These are phyloP conservation scores for Fusarium agapanthi DNA, from an alignment of 2,329 filamentous ascomycete genomes.

Conservation along the genomic window DNA sequence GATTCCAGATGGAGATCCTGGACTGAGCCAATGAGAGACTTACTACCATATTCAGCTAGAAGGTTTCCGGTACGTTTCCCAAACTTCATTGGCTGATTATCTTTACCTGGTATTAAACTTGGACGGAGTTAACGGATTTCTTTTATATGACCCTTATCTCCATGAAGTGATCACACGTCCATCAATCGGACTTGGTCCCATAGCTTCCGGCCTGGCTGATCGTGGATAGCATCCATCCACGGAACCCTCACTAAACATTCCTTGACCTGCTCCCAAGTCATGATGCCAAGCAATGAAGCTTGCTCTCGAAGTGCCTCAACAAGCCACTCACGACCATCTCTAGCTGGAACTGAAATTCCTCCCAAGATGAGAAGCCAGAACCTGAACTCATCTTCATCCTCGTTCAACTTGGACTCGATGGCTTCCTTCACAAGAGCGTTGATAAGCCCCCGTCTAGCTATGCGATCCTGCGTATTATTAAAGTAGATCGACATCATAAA, in stretches of 20 bases:
- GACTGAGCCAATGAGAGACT: constrained; percentile 1
- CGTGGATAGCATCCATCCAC: neutral
- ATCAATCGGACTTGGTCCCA: neutral
- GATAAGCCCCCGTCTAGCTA: neutral
- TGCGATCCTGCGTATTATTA: neutral
- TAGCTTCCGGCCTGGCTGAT: neutral
- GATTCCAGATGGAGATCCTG: neutral
- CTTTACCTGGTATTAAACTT: rapidly evolving
- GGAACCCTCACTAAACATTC: neutral
- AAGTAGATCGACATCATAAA: constrained; percentile 2
- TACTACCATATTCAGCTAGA: neutral
- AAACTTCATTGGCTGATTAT: neutral
- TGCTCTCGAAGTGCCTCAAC: neutral
- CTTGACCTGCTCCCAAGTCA: neutral
- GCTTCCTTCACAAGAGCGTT: neutral
- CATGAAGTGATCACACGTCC: neutral
- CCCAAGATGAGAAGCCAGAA: constrained; percentile 2
- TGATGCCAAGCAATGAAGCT: neutral
- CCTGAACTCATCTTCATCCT: neutral
- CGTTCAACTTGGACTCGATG: rapidly evolving
- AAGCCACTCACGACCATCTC: neutral
- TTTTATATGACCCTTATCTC: neutral
- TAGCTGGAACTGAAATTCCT: neutral
- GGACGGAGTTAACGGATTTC: constrained; percentile 3
- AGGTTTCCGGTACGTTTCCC: rapidly evolving